Evolutionary conservation across 768 basidiomycete genomes (phyloP).

Genomic region (Lactarius quietus): DNA sequence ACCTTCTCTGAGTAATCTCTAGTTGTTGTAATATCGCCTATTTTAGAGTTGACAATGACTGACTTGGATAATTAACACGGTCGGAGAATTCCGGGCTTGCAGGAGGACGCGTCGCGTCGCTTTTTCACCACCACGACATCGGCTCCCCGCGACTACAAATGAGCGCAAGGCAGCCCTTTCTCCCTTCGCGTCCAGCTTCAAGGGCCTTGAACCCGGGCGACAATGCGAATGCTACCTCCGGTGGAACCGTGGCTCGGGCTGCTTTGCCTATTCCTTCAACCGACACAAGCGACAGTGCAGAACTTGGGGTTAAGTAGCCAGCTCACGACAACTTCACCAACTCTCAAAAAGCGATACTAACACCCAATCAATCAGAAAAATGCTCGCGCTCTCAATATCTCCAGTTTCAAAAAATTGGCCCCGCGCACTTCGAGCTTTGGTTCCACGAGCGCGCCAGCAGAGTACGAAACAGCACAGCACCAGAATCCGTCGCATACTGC

Average conservation of each 20-base stretch:
- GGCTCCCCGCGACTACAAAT: not conserved
- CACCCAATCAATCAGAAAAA: not conserved
- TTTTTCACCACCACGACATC: not conserved
- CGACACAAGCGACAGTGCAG: not conserved
- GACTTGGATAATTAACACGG: not conserved
- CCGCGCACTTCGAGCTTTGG: not conserved
- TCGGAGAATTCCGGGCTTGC: not conserved
- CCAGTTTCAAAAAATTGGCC: slow-evolving; percentile 12
- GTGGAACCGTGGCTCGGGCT: too few species aligned
- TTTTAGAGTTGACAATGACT: not conserved
- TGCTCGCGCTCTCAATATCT: slow-evolving; percentile 14
- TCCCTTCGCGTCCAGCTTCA: slow-evolving; percentile 21
- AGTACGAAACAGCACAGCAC: not conserved
- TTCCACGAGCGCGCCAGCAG: not conserved
- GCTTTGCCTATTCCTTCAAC: not conserved
- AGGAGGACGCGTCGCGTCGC: not conserved
- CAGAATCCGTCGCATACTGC: not conserved
- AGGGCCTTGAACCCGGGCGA: slow-evolving; percentile 8
- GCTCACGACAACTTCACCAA: not conserved
- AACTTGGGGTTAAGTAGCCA: not conserved
- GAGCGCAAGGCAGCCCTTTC: slow-evolving; percentile 23
- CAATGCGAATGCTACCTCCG: too few species aligned
- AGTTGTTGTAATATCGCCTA: slow-evolving; percentile 9
- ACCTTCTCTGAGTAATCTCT: slow-evolving; percentile 15
- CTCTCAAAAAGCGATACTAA: not conserved